Evolutionary conservation across 2,329 filamentous ascomycete genomes (phyloP), one percentile per base, ranked within the genome.

Genomic region (Botrytis porri): DNA sequence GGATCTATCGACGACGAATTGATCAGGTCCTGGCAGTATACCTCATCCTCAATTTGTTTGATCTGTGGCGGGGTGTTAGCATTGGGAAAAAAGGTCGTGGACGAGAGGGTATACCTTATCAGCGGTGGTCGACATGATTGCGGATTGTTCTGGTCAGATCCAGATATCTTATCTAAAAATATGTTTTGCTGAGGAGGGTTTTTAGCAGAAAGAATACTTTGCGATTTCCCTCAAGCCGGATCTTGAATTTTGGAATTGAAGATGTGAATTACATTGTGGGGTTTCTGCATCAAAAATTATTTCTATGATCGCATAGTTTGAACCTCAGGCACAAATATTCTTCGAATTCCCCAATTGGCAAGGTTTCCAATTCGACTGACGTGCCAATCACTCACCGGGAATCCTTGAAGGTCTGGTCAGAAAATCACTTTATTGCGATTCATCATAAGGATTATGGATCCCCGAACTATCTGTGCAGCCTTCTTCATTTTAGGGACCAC

Each of bases 21-120:
- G 43, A 43, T 59, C 16, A 25, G 57, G 41, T 61, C 73, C 76
- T 71, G 67, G 65, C 70, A 61, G 64, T 88, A 83, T 88, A 95
- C 93, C 89, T 98, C 95, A 86, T 92, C 85, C 92, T 98, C 95
- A 84, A 98, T 93, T 81, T 95, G 93, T 84, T 97, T 97, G 88
- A 98, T 98, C 93, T 96, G 81, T 82, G 79, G 76, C 73, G 77
- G 74, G 61, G 76, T 74, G 73, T 76, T 75, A 78, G 79, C 71
- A 75, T 67, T 69, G 41, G 12, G 4, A 8, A 48, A 29, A 25
- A 41, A 48, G 29, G 51, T 18, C 37, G 60, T 10, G 25, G 16
- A 41, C 22, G 25, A 22, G 25, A 18, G 35, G n/a, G 20, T 35
- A 22, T 82, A 93, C 94, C 92, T 98, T 98, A 80, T 98, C 95